Evolutionary conservation across 2,329 filamentous ascomycete genomes (phyloP).

Genomic region (Westerdykella ornata): DNA sequence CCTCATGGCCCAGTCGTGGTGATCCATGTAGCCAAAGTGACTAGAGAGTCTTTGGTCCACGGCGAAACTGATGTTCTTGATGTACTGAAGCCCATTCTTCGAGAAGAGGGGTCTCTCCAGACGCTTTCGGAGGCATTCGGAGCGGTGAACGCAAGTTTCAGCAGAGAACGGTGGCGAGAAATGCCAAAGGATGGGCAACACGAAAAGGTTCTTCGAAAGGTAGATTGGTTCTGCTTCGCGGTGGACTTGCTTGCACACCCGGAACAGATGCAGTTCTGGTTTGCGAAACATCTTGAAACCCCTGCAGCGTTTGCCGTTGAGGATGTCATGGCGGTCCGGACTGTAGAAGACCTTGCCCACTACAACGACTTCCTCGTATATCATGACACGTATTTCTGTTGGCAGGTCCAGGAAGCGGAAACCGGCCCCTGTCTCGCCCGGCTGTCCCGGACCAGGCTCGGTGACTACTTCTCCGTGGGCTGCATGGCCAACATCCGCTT

Average conservation of each 20-base stretch:
- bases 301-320: conserved; percentile 2
- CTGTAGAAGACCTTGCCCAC: conserved; percentile 14
- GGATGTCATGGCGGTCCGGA: conserved; percentile 1
- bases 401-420: conserved; percentile 21
- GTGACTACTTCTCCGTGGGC: neutral
- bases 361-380: conserved; percentile 12
- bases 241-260: conserved; percentile 10
- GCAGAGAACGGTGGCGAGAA: conserved; percentile 1
- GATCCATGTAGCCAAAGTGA: too few relatives aligned
- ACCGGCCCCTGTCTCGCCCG: too few relatives aligned
- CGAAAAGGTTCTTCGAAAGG: conserved; percentile 13
- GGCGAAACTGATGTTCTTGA: conserved; percentile 1
- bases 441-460: neutral
- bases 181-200: conserved; percentile 7
- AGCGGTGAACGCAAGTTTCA: neutral
- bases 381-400: conserved; percentile 7
- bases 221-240: conserved; percentile 12
- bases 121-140: too few relatives aligned
- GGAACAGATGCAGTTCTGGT: conserved; percentile 9
- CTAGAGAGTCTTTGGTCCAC: neutral
- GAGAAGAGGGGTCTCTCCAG: conserved; percentile 3
- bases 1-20: too few relatives aligned
- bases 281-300: conserved; percentile 3
- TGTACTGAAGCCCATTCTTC: neutral
- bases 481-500: too few relatives aligned